Evolutionary conservation across 2,329 filamentous ascomycete genomes (phyloP), one percentile per base, ranked within the genome.

Genomic region (Xylaria sp.): DNA sequence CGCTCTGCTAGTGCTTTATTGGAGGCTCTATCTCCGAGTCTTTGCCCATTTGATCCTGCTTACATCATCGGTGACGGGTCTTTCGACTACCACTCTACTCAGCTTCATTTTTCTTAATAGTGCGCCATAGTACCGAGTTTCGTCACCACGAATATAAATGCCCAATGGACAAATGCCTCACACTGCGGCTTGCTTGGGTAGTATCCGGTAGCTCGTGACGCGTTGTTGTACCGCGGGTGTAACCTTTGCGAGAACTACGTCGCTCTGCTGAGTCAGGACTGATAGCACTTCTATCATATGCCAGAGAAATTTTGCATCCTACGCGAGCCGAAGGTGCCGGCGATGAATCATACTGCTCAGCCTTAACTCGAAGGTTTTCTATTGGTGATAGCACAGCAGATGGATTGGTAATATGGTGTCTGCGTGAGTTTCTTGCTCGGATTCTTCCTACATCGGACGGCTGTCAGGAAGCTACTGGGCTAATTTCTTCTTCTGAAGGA

Each of bases 201-300:
- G 34, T 18, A 56, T 53, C 32, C 30, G 10, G 53, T 25, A 20
- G 34, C 23, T 15, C 53, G 53, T 41, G 50, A 55, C 32, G 12
- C 30, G 9, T 55, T 36, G 50, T 3, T 23, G 12, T 55, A 23
- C 50, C 50, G 50, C 50, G 32, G 30, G 4, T 36, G 30, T 23
- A 13, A 23, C 10, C 9, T 60, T 25, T 23, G 50, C 56, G 18
- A 58, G 10, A 30, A n/a, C n/a, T 10, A 34, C 60, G 4, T 50
- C 13, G 20, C 18, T 41, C 48, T 36, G 60, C 63, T 67, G 64
- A 64, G 60, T 67, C 64, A 67, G 65, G 60, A 43, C 48, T 39
- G 25, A 60, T 36, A 50, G 58, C 36, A 48, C 12, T 10, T 36
- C 43, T 41, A 15, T 34, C 58, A 30, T 32, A 41, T 41, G 32